These are phyloP conservation scores for Collybia nuda DNA, from an alignment of 768 basidiomycete species.

Conservation along the genomic window DNA sequence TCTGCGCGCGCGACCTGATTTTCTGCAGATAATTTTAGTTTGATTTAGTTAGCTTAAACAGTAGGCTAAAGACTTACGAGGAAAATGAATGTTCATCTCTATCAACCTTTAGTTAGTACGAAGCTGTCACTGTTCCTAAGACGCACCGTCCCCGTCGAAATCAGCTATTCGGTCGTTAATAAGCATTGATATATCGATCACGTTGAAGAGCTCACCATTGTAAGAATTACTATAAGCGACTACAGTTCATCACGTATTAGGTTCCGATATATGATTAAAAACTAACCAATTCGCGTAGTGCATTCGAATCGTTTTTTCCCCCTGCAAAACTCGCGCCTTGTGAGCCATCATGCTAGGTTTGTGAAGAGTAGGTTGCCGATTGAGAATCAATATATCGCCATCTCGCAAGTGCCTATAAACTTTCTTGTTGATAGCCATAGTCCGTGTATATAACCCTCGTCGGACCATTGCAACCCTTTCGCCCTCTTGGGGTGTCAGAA, in stretches of 20 bases:
- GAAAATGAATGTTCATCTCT: constrained; percentile 99
- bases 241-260: constrained; percentile 12
- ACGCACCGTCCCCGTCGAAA: constrained; percentile 87
- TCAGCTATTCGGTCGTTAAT: constrained; percentile 51
- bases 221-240: constrained; percentile 80
- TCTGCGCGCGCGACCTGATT: constrained; percentile 95
- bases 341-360: constrained; percentile 99
- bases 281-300: constrained; percentile 98
- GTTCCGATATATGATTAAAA: constrained; percentile 1
- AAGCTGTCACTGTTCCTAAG: not conserved
- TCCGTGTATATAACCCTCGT: constrained; percentile 71
- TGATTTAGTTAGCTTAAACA: not conserved
- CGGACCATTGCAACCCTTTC: constrained; percentile 44
- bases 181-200: too few relatives aligned
- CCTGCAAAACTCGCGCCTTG: constrained; percentile 84
- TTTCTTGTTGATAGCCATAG: constrained; percentile 89
- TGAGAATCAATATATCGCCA: constrained; percentile 93
- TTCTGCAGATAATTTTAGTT: constrained; percentile 46
- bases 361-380: constrained; percentile 97
- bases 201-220: constrained; percentile 60
- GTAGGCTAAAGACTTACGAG: constrained; percentile 58
- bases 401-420: constrained; percentile 94
- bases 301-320: constrained; percentile 99
- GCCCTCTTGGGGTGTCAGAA: constrained; percentile 88
- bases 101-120: constrained; percentile 14